Base-by-base conservation (phyloP, 23 red algal species). In the Cyanidioschyzon merolae region DNA sequence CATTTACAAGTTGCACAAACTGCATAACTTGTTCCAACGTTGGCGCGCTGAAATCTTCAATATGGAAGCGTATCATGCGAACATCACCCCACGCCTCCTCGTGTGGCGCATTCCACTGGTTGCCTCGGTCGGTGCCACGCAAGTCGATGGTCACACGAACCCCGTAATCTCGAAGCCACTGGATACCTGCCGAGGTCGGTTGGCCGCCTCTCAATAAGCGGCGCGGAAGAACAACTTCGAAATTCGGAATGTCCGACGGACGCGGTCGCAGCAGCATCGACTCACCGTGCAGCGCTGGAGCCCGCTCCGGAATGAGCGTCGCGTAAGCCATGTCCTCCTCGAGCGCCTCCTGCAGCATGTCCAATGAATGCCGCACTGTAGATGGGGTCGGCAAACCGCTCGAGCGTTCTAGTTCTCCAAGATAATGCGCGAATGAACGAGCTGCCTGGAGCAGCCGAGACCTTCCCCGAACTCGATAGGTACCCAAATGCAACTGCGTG, bases 211-310 rank as follows among this genome's bases (percentile, higher is more conserved):
- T 31, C 39, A 91, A 50, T 29, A 91, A 67, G 2, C n/a, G 21
- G 39, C 39, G 37, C 41, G 75, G 29, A 2, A 39, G 45, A 26
- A 91, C 89, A 27, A 83, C 75, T 17, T 80, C 89, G 63, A 91
- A 91, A 75, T 91, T 91, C 1, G 89, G 89, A 79, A 91, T 91
- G 50, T 91, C 89, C 57, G 79, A 39, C 34, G 82, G 39, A 30
- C 89, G 58, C 21, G 89, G 89, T 31, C 79, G 59, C 37, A 91
- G 68, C 37, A 87, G 80, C 89, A 91, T 91, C 18, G 83, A 80
- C 57, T 82, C 59, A 24, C 89, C 89, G 29, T 71, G 63, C 32
- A 71, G 63, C 32, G 32, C 63, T 7, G 63, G 63, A 7, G 63
- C n/a, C 32, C 30, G 63, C 7, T 35, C 63, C 63, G 32, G 63